A percentile compares a stretch with the other conserved stretches of the same genome.
phyloP scores from a whole-genome alignment of 2,329 filamentous ascomycete genomes.

The Coniochaeta prunicola region DNA sequence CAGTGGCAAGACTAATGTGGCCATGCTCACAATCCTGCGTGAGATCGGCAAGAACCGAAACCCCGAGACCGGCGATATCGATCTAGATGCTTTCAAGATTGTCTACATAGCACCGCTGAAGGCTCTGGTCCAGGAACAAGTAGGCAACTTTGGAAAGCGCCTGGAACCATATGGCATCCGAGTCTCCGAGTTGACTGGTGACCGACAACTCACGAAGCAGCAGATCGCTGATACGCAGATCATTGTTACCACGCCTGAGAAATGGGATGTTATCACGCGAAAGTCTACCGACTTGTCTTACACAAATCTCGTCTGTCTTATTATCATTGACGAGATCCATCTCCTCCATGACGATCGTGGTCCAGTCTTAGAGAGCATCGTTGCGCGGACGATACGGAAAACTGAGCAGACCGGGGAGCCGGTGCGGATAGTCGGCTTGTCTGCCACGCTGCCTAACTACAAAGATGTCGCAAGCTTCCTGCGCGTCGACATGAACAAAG shows the following conservation, averaged over 20 bases:
- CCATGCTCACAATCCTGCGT: constrained; percentile 91
- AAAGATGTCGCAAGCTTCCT: constrained; percentile 93
- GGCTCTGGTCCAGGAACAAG: constrained; percentile 93
- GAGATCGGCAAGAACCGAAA: constrained; percentile 96
- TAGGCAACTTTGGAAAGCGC: constrained; percentile 92
- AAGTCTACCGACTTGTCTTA: constrained; percentile 97
- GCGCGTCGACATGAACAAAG: constrained; percentile 77
- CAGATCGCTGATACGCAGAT: constrained; percentile 97
- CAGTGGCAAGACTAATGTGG: constrained; percentile 97
- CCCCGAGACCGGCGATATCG: constrained; percentile 82
- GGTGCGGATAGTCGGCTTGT: constrained; percentile 85
- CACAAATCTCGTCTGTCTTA: constrained; percentile 89
- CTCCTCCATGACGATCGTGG: constrained; percentile 95
- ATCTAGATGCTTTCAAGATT: constrained; percentile 96
- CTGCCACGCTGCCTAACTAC: constrained; percentile 94
- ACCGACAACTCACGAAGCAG: constrained; percentile 96
- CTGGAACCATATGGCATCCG: constrained; percentile 85
- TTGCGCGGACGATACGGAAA: constrained; percentile 85
- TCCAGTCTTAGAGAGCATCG: constrained; percentile 93
- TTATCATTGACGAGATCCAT: constrained; percentile 98
- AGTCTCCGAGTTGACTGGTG: constrained; percentile 93
- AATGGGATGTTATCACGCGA: constrained; percentile 98
- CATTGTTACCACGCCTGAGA: constrained; percentile 97
- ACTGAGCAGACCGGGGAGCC: constrained; percentile 92
- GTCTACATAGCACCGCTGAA: constrained; percentile 96